These are phyloP conservation scores for Eucalyptus grandis DNA, from an alignment of 345 rosid species.

Conservation along the genomic window DNA sequence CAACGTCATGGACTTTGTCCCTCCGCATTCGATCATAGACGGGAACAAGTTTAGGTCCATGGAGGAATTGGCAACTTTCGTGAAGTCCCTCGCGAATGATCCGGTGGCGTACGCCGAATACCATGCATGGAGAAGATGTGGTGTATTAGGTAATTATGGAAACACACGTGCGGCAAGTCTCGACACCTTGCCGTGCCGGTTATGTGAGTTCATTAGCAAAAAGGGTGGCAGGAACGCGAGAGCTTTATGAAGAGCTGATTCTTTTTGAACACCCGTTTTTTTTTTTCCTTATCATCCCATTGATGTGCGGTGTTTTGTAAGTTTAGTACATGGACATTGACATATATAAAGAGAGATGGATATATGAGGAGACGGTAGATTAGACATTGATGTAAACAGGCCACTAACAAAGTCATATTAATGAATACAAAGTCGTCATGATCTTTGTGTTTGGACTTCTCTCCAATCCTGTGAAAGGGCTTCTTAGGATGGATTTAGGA, in stretches of 20 bases:
- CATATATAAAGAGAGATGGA: neutral
- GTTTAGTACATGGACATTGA: neutral
- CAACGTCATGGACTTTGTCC: constrained; percentile 73
- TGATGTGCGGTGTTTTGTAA: neutral
- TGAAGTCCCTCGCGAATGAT: constrained; percentile 53
- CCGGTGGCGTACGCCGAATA: constrained; percentile 78
- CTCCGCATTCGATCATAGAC: constrained; percentile 77
- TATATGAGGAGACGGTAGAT: neutral
- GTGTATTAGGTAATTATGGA: constrained; percentile 54
- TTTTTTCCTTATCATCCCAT: neutral
- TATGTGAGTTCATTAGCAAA: constrained; percentile 67
- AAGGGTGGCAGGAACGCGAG: constrained; percentile 57
- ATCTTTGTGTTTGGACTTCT: neutral
- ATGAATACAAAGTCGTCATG: neutral
- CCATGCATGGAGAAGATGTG: constrained; percentile 97
- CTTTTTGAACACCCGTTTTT: neutral
- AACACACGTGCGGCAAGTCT: constrained; percentile 59
- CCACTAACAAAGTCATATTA: neutral
- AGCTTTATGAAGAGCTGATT: neutral
- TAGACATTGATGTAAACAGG: neutral
- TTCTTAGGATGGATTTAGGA: neutral
- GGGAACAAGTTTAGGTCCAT: constrained; percentile 60
- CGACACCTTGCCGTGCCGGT: constrained; percentile 80
- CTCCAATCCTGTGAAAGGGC: neutral
- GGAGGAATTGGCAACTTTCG: constrained; percentile 56